A percentile compares a stretch with the other conserved stretches of the same genome.
These are phyloP conservation scores for Rehmannia glutinosa DNA, from an alignment of 257 asterid genomes.

Conservation along the genomic window DNA sequence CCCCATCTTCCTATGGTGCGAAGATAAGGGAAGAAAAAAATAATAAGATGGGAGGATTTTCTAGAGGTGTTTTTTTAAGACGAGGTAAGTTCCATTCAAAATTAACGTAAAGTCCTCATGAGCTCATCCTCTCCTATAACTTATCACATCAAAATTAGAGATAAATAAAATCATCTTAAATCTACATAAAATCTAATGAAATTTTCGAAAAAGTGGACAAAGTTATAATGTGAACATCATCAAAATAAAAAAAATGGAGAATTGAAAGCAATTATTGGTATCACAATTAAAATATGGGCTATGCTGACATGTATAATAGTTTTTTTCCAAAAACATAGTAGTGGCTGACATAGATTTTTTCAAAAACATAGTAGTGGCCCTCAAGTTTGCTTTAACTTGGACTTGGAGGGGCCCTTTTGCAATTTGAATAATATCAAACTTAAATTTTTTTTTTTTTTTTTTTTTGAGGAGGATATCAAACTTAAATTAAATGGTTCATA, in stretches of 20 bases:
- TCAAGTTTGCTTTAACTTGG: conserved; percentile 10
- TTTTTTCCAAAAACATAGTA: no score
- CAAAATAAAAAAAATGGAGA: neutral
- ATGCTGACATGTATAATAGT: no score
- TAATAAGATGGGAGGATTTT: no score
- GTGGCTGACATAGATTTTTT: no score
- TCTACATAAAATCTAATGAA: neutral
- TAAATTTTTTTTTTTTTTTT: no score
- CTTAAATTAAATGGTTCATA: conserved; percentile 3
- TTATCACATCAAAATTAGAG: neutral
- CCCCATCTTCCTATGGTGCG: no score
- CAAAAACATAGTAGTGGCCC: neutral
- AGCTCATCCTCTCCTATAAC: neutral
- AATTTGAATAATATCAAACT: conserved; percentile 11
- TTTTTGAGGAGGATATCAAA: no score
- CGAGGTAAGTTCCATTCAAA: no score
- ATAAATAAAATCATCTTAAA: neutral
- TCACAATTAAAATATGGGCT: neutral
- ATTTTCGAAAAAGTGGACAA: neutral
- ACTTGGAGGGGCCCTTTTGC: neutral
- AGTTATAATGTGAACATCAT: neutral
- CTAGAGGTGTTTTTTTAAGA: no score
- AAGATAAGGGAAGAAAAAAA: no score
- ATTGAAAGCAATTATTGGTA: neutral
- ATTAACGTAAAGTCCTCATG: no score